phyloP scores from a whole-genome alignment of 352 stramenopile species.

The Phytophthora pluvialis region DNA sequence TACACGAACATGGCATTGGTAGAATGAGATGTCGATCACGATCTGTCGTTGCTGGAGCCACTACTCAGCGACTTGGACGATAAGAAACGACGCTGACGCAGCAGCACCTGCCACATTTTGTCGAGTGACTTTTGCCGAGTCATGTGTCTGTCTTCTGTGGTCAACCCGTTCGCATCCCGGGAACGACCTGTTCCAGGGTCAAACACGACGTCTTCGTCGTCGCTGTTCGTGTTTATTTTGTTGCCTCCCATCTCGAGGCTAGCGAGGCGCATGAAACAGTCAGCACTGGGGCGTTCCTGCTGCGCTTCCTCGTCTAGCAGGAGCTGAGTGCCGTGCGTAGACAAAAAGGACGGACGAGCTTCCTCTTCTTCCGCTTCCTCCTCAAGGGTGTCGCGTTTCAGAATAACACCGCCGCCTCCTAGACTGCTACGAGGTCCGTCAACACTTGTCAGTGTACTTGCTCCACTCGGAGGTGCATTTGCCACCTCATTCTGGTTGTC shows the following conservation, averaged over 20 bases:
- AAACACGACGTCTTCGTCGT: slow-evolving; percentile 29
- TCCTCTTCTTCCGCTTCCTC: slow-evolving; percentile 36
- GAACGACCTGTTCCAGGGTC: slow-evolving; percentile 14
- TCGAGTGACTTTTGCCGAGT: slow-evolving; percentile 37
- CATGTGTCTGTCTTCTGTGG: slow-evolving; percentile 8
- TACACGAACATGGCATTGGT: not conserved
- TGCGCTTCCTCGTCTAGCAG: slow-evolving; percentile 43
- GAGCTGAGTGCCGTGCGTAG: slow-evolving; percentile 61
- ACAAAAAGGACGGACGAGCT: slow-evolving; percentile 77
- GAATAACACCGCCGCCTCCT: not conserved
- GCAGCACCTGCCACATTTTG: slow-evolving; percentile 62
- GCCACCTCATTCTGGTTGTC: slow-evolving; percentile 11
- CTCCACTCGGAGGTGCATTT: slow-evolving; percentile 9
- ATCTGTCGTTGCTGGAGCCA: slow-evolving; percentile 50
- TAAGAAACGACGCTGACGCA: slow-evolving; percentile 65
- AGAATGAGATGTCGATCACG: slow-evolving; percentile 7
- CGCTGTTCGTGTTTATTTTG: slow-evolving; percentile 32
- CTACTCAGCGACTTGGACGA: slow-evolving; percentile 60
- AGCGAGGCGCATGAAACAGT: slow-evolving; percentile 82
- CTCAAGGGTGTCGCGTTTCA: slow-evolving; percentile 31
- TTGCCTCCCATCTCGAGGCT: slow-evolving; percentile 59
- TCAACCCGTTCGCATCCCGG: slow-evolving; percentile 1
- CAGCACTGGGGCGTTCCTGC: slow-evolving; percentile 57
- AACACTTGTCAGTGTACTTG: slow-evolving; percentile 10
- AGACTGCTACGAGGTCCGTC: slow-evolving; percentile 19